phyloP scores from a whole-genome alignment of 139 green algal genomes.

The Chlorella ohadii region DNA sequence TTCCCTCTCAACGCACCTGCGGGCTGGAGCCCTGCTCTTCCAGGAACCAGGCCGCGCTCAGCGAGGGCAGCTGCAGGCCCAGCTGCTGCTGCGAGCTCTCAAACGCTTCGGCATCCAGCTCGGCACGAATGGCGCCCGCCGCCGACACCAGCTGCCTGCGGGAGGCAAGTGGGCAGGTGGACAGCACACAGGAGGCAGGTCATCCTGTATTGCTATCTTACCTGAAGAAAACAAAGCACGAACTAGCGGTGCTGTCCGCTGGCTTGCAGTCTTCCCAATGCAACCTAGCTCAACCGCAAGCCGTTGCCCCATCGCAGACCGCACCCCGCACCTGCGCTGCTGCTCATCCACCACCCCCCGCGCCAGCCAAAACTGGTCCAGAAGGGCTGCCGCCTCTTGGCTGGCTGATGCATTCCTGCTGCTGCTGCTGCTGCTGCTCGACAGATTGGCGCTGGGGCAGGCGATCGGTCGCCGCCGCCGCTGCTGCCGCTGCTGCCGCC shows the following conservation, averaged over 20 bases:
- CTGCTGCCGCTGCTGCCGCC: neutral
- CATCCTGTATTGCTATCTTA: no score
- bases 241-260: no score
- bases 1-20: no score
- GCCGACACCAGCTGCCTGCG: constrained; percentile 34
- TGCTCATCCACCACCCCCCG: constrained; percentile 18
- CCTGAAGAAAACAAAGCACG: no score
- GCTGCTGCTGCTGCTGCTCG: neutral
- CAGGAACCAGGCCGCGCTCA: constrained; percentile 47
- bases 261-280: no score
- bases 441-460: neutral
- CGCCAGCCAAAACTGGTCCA: constrained; percentile 30
- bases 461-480: neutral
- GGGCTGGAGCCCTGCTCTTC: neutral
- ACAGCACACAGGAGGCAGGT: no score
- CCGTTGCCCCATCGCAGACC: no score
- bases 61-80: constrained; percentile 34
- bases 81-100: neutral
- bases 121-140: neutral
- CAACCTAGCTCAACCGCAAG: no score
- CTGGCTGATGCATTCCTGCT: neutral
- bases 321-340: constrained; percentile 15
- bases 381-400: constrained; percentile 5
- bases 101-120: neutral
- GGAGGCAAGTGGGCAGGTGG: no score